phyloP scores from a whole-genome alignment of 106 monocot species.

The Dendrobium catenatum region DNA sequence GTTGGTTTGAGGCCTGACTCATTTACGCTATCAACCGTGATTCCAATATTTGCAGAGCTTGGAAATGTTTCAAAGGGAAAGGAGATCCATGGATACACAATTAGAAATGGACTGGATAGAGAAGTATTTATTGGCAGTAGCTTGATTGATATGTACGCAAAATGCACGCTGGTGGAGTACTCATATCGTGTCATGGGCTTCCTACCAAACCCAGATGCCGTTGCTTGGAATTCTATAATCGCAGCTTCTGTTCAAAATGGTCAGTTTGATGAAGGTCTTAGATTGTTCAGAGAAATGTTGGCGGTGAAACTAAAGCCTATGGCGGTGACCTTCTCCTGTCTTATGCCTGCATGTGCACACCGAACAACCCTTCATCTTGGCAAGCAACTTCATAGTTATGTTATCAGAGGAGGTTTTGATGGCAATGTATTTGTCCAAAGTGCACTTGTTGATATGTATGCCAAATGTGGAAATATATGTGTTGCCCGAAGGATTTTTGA shows the following conservation, averaged over 20 bases:
- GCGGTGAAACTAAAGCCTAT: slow-evolving; percentile 30
- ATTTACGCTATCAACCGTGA: slow-evolving; percentile 63
- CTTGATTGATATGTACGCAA: slow-evolving; percentile 88
- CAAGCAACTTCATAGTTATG: slow-evolving; percentile 66
- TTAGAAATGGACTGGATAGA: slow-evolving; percentile 32
- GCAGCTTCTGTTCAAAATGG: slow-evolving; percentile 83
- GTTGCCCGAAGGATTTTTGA: slow-evolving; percentile 62
- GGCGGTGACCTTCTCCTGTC: slow-evolving; percentile 56
- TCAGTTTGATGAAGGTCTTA: slow-evolving; percentile 54
- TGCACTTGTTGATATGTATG: slow-evolving; percentile 81
- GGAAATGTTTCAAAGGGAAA: slow-evolving; percentile 46
- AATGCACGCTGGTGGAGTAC: slow-evolving; percentile 46
- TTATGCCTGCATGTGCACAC: slow-evolving; percentile 75
- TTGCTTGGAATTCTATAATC: slow-evolving; percentile 78
- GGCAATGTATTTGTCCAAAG: slow-evolving; percentile 59
- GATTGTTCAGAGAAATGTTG: slow-evolving; percentile 58
- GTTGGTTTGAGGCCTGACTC: slow-evolving; percentile 54
- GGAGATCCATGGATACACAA: slow-evolving; percentile 64
- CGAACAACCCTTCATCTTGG: slow-evolving; percentile 61
- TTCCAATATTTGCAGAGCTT: slow-evolving; percentile 70
- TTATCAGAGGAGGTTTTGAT: slow-evolving; percentile 37
- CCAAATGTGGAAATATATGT: slow-evolving; percentile 62
- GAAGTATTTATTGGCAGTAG: slow-evolving; percentile 73
- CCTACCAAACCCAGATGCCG: slow-evolving; percentile 33
- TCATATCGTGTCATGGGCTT: slow-evolving; percentile 39